Base-by-base conservation (phyloP, 352 stramenopile genomes). In the Phytophthora sansomeana region DNA sequence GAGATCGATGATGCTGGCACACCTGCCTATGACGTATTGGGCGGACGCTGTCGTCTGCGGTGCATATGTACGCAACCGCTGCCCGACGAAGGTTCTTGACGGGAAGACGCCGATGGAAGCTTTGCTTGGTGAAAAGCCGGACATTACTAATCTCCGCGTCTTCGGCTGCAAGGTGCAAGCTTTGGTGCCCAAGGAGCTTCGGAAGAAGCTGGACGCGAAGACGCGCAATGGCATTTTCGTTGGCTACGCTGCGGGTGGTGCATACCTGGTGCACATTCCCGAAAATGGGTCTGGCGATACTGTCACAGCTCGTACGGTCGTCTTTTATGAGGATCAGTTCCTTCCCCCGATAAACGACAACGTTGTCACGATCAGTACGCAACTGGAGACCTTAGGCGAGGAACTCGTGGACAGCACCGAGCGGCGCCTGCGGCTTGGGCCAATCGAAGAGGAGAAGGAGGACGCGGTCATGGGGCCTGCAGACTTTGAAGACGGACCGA, bases 61-160 rank as follows among this genome's bases (percentile, higher is more conserved):
- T 46, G 57, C 35, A 3, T 65, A 65, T n/a, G 47, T 65, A 4
- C 36, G 46, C 14, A 65, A 65, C 14, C 57, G 47, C 3, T 53
- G 57, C 10, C 57, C 35, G 21, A 65, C n/a, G 1, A 58, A 58
- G 21, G 24, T 52, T 2, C 47, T 58, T 17, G 57, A 65, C 17
- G 38, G 36, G 1, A 65, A 65, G 35, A 52, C 57, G 1, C 46
- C 57, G 2, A 65, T 65, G 57, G 47, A 58, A 28, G 36, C 16
- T 38, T 30, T 62, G 10, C 21, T 54, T 10, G 33, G 42, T 1
- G 17, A 24, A 29, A 17, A 9, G 17, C 29, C 41, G 1, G 43
- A 63, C 21, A 63, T 54, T 21, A 49, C n/a, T 16, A 61, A 61
- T 16, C 14, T 61, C 0, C 53, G 41, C 9, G 53, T 53, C n/a